phyloP scores from a whole-genome alignment of 306 rosid genomes.

The Fagus crenata region DNA sequence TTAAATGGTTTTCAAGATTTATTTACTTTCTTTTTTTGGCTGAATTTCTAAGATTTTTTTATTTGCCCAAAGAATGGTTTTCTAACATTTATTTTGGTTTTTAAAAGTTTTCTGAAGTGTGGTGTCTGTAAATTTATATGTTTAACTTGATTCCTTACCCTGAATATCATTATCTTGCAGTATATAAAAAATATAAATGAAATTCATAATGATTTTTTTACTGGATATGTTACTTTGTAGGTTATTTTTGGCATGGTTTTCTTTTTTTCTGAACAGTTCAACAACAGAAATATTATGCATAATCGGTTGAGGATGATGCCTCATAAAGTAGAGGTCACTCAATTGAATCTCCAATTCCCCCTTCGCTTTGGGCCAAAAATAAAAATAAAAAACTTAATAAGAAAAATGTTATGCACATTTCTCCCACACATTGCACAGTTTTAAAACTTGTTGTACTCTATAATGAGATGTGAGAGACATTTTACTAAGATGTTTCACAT shows the following conservation, averaged over 20 bases:
- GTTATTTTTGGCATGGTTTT: background rate
- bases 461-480: background rate
- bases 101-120: background rate
- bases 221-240: background rate
- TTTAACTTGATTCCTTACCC: background rate
- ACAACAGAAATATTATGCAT: background rate
- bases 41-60: no score
- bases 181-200: background rate
- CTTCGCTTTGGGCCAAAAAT: no score
- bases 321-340: no score
- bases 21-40: no score
- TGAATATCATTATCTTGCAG: background rate
- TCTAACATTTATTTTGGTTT: no score
- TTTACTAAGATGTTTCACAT: conserved; percentile 1
- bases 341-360: no score
- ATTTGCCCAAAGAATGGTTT: no score
- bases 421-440: background rate
- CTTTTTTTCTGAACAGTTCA: background rate
- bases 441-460: background rate
- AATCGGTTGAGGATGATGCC: no score
- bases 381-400: background rate
- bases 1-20: background rate
- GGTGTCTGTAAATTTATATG: background rate
- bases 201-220: background rate
- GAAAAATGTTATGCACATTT: background rate